A percentile compares a stretch with the other conserved stretches of the same genome.
Evolutionary conservation across 768 basidiomycete species (phyloP).

Genomic region (Strobilomyces confusus): DNA sequence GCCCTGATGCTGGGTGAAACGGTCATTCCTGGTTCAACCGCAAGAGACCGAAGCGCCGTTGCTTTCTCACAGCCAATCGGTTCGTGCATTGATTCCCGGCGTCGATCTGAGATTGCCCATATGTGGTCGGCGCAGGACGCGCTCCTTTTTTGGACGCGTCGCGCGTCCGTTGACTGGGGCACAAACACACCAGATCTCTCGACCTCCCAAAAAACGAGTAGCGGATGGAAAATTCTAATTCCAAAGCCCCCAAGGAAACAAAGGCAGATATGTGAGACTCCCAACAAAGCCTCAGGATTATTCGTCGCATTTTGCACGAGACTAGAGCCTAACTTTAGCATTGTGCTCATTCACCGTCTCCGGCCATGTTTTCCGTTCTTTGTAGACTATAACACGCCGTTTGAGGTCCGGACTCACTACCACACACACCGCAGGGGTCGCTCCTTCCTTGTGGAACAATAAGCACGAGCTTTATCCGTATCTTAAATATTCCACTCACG

Average conservation of each 20-base stretch:
- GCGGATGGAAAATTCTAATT: constrained; percentile 28
- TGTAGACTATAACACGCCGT: constrained; percentile 11
- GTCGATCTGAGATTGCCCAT: constrained; percentile 33
- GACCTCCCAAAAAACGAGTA: constrained; percentile 25
- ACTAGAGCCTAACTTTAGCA: constrained; percentile 17
- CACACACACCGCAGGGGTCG: neutral
- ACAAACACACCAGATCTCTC: constrained; percentile 30
- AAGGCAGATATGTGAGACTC: constrained; percentile 13
- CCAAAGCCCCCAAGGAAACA: constrained; percentile 15
- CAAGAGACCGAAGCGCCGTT: neutral
- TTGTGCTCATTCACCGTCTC: neutral
- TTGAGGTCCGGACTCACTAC: neutral
- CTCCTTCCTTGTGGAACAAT: constrained; percentile 5
- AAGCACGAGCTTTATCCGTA: constrained; percentile 19
- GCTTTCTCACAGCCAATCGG: constrained; percentile 13
- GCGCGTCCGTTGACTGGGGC: constrained; percentile 20
- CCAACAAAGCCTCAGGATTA: constrained; percentile 16
- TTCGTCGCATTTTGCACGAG: constrained; percentile 15
- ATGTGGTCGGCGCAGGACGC: constrained; percentile 37
- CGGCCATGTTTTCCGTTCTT: constrained; percentile 17
- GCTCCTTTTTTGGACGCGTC: constrained; percentile 37
- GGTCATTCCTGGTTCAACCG: constrained; percentile 33
- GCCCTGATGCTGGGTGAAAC: constrained; percentile 55
- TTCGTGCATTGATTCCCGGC: constrained; percentile 11
- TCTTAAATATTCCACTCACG: constrained; percentile 34